Evolutionary conservation across 2,329 filamentous ascomycete species (phyloP).

Genomic region (Incumbomyces lentus): DNA sequence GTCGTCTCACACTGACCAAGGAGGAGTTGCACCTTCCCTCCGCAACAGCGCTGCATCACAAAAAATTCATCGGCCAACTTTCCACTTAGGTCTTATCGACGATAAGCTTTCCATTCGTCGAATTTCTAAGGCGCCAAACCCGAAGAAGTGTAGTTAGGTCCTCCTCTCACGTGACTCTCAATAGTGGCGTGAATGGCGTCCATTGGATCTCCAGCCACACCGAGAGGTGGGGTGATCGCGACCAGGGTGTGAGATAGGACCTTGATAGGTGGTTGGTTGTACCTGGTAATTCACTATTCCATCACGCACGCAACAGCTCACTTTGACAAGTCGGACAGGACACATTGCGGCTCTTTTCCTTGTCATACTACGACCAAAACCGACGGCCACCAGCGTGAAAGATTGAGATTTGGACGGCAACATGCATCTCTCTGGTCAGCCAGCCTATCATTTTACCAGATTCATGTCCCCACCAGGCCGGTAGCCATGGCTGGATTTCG

Average conservation of each 20-base stretch:
- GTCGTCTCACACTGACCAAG: background rate
- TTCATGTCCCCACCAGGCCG: too few relatives aligned
- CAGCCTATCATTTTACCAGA: background rate
- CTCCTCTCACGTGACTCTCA: too few relatives aligned
- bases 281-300: too few relatives aligned
- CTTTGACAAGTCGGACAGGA: too few relatives aligned
- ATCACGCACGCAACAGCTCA: too few relatives aligned
- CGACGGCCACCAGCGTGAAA: too few relatives aligned
- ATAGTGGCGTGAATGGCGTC: background rate
- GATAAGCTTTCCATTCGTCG: background rate
- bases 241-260: background rate
- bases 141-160: too few relatives aligned
- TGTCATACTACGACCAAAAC: too few relatives aligned
- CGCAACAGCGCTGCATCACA: background rate
- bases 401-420: background rate
- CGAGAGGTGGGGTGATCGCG: background rate
- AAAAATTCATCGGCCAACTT: slow-evolving; percentile 15
- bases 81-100: slow-evolving; percentile 4
- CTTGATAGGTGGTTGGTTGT: too few relatives aligned
- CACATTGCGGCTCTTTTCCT: too few relatives aligned
- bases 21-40: background rate
- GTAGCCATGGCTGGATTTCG: background rate
- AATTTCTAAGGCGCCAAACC: too few relatives aligned
- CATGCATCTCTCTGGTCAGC: background rate
- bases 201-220: background rate